Base-by-base conservation (phyloP, 164 flowering plant species). In the Liquidambar formosana region DNA sequence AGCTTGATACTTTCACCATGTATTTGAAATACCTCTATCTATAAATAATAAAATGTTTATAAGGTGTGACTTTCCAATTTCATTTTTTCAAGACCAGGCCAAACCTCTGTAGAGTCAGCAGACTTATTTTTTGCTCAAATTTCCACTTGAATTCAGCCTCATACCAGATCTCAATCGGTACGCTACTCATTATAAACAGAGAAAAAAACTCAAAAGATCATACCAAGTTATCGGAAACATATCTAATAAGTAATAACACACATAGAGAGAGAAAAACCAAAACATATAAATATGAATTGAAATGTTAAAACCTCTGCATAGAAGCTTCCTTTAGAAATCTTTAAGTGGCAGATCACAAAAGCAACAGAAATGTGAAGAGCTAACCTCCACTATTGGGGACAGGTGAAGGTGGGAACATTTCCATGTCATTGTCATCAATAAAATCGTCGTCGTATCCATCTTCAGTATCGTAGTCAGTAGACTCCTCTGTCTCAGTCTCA, bases 361-460 rank as follows among this genome's bases (percentile, higher is more conserved):
- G 2, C 46, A 21, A 18, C 52, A 57, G 48, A 62, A 47, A 19
- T 10, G 44, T 0, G 16, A 22, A 70, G 46, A 58, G 28, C 4
- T 19, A 26, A 95, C 99, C 97, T 86, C 97, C 94, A 74, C 91
- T 88, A 8, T 86, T 90, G 23, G 67, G 87, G 21, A 71, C 78
- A 69, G 82, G 77, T 5, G 94, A 83, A 58, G 84, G 47, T 13
- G 81, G 75, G 48, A 69, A 80, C 76, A 80, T 58, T 21, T 73
- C 78, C 60, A 81, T 18, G 62, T 79, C 87, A 68, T 71, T 82
- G 25, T 84, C 95, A 63, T 85, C 85, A 64, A 72, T 76, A 69
- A 76, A 82, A 66, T 78, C 90, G 26, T 79, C 83, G 4, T 79
- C 91, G 75, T 78, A 88, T 18, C 71, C 81, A 63, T 74, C 83